These are phyloP conservation scores for Cladosporium sp. DNA, from an alignment of 2,329 filamentous ascomycete genomes.

Conservation along the genomic window DNA sequence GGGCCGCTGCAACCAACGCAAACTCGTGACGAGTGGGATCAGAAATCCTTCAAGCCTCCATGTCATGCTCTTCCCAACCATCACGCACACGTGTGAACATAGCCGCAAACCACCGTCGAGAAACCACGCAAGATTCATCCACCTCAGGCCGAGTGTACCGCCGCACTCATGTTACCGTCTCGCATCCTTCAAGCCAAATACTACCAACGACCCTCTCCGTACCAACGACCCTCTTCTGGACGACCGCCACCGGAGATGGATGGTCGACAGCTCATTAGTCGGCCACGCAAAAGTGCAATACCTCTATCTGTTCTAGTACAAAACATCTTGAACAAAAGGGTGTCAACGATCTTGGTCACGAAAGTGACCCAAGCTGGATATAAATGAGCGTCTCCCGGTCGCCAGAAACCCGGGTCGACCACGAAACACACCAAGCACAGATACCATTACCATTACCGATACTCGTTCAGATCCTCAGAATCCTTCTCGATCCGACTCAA, in stretches of 20 bases:
- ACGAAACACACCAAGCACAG: slow-evolving; percentile 10
- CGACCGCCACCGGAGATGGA: slow-evolving; percentile 1
- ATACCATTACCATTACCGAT: neutral
- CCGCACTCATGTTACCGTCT: slow-evolving; percentile 10
- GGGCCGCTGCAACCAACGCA: slow-evolving; percentile 1
- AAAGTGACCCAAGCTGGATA: neutral
- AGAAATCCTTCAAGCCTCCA: slow-evolving; percentile 2
- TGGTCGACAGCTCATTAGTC: slow-evolving; percentile 8
- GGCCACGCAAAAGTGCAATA: slow-evolving; percentile 12
- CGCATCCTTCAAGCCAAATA: slow-evolving; percentile 14
- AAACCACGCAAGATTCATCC: neutral
- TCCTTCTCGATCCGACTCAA: slow-evolving; percentile 1
- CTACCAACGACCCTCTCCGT: neutral
- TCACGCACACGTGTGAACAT: neutral
- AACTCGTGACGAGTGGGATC: neutral
- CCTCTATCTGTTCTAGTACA: slow-evolving; percentile 13
- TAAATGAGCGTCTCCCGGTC: neutral
- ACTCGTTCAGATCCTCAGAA: neutral
- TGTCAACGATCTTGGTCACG: neutral
- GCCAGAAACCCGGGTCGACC: slow-evolving; percentile 8
- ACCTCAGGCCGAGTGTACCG: neutral
- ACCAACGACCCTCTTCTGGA: neutral
- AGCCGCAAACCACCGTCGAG: neutral
- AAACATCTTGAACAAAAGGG: neutral
- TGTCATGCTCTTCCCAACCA: neutral